Base-by-base conservation (phyloP, 139 green algal genomes). In the Auxenochlorella pyrenoidosa region DNA sequence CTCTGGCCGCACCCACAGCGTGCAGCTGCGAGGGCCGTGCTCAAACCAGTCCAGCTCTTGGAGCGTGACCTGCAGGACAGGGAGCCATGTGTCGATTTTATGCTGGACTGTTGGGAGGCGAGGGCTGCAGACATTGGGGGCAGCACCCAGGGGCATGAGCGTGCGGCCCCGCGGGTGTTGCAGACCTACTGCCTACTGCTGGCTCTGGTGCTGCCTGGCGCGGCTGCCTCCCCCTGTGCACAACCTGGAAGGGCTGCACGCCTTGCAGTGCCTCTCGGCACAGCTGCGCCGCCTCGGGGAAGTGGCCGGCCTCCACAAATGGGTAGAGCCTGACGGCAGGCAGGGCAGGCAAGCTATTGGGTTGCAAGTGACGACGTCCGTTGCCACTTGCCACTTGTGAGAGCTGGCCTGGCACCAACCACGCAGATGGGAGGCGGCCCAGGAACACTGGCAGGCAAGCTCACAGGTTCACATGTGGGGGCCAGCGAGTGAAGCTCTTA, bases 381-480 rank as follows among this genome's bases (percentile, higher is more conserved):
- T 10, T 54, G 6, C 8, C 47, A 18, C 47, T 54, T 54, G 10
- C 47, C 47, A 54, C 6, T 18, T 54, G 47, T 54, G 47, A 6
- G 47, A 54, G n/a, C 47, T 54, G 47, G 47, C 6, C 47, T 54
- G 47, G 47, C 47, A 54, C 6, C 54, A 63, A 63, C n/a, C n/a
- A n/a, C n/a, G n/a, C n/a, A n/a, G n/a, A n/a, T n/a, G n/a, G n/a
- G n/a, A n/a, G n/a, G n/a, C n/a, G 54, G 15, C 16, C 15, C 22
- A 24, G 18, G 2, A 63, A 13, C 54, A 63, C 54, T 2, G 22
- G 12, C 54, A 63, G 54, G 54, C 15, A 24, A 24, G 18, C 54
- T 63, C 54, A 44, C 28, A 97, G 88, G 90, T 97, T 97, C 30
- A 97, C 90, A 79, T 97, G 95, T 0, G 95, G 95, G 10, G 91